Conservation (phyloP, 129 eudicot species). For the Artemisia tridentata region DNA sequence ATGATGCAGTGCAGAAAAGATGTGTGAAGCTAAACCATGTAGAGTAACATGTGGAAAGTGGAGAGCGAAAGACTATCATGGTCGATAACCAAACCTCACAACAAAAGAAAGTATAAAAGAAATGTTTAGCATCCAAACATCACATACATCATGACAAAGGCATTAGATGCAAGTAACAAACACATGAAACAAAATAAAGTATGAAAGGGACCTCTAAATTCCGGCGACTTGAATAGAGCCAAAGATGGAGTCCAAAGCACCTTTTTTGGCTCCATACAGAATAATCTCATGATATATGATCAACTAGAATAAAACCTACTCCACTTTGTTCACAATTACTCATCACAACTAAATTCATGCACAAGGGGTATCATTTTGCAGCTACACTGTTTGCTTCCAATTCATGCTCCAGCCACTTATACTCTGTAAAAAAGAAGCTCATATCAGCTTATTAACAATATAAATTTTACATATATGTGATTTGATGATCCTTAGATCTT, state of each 20-base stretch:
- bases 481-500: too few relatives aligned
- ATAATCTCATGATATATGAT: slow-evolving; percentile 22
- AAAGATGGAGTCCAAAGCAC: slow-evolving; percentile 25
- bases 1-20: slow-evolving; percentile 24
- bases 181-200: background rate
- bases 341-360: slow-evolving; percentile 7
- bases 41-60: slow-evolving; percentile 22
- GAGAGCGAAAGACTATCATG: slow-evolving; percentile 4
- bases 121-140: slow-evolving; percentile 16
- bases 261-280: slow-evolving; percentile 31
- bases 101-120: slow-evolving; percentile 4
- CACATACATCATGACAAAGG: background rate
- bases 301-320: slow-evolving; percentile 23
- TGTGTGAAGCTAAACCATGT: background rate
- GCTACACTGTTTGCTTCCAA: slow-evolving; percentile 5
- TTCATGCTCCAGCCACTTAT: slow-evolving; percentile 17
- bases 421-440: slow-evolving; percentile 18
- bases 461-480: background rate
- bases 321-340: slow-evolving; percentile 18
- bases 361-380: background rate
- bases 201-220: slow-evolving; percentile 42
- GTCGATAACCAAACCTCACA: slow-evolving; percentile 27
- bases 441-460: background rate
- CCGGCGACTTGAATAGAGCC: slow-evolving; percentile 8
- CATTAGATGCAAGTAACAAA: background rate